These are phyloP conservation scores for Colletotrichum euphorbiae DNA, from an alignment of 2,329 filamentous ascomycete genomes.

Conservation along the genomic window DNA sequence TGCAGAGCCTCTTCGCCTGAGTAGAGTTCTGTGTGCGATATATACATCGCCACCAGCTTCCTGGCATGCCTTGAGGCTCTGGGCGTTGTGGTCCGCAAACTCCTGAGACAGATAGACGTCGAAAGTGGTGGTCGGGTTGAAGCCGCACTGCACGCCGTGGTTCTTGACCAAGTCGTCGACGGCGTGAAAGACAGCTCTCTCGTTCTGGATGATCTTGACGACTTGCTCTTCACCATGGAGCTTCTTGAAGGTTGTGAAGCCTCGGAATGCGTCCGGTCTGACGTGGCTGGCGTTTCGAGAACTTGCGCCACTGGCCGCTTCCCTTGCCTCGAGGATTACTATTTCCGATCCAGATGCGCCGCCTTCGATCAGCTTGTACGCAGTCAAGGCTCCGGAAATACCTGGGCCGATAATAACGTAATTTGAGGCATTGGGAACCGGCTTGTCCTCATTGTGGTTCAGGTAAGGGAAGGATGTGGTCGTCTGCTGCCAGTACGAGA, in stretches of 20 bases:
- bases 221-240: constrained; percentile 11
- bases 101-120: constrained; percentile 61
- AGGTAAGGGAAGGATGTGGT: constrained; percentile 56
- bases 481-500: constrained; percentile 53
- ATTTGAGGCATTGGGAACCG: constrained; percentile 46
- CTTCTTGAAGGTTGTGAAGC: constrained; percentile 47
- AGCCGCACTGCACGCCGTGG: constrained; percentile 57
- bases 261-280: constrained; percentile 59
- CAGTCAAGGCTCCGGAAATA: constrained; percentile 54
- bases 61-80: constrained; percentile 3
- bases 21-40: constrained; percentile 18
- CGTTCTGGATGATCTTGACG: constrained; percentile 8
- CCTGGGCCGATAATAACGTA: constrained; percentile 58
- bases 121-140: constrained; percentile 58
- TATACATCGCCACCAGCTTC: constrained; percentile 10
- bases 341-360: constrained; percentile 50
- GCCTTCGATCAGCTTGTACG: constrained; percentile 51
- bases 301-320: constrained; percentile 57
- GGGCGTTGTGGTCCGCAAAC: constrained; percentile 51
- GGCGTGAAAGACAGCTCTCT: constrained; percentile 43
- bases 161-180: constrained; percentile 55
- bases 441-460: constrained; percentile 49
- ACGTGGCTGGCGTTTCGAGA: constrained; percentile 59
- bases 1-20: constrained; percentile 54
- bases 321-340: constrained; percentile 56